Conservation (phyloP, 768 basidiomycete species). For the Sarcodon aspratus region DNA sequence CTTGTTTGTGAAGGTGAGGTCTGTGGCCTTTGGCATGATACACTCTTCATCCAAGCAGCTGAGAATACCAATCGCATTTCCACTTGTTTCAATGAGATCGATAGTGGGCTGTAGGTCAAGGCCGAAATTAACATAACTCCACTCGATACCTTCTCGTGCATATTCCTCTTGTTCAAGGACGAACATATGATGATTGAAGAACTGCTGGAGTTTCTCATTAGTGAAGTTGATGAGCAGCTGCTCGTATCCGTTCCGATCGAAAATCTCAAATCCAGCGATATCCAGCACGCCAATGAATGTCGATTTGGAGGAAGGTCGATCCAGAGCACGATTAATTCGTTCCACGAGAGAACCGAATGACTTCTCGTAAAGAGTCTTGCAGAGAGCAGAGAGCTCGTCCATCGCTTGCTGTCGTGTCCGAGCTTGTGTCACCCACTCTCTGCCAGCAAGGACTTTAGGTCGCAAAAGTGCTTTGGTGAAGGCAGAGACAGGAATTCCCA, state of each 20-base stretch:
- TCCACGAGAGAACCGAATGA: slow-evolving; percentile 92
- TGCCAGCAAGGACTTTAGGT: slow-evolving; percentile 85
- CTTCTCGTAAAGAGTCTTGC: slow-evolving; percentile 96
- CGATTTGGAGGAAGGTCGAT: slow-evolving; percentile 83
- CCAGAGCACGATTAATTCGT: slow-evolving; percentile 87
- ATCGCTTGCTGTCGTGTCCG: slow-evolving; percentile 85
- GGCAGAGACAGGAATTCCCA: slow-evolving; percentile 80
- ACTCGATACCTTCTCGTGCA: slow-evolving; percentile 88
- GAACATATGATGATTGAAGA: slow-evolving; percentile 99
- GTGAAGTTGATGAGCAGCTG: slow-evolving; percentile 98
- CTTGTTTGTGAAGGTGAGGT: slow-evolving; percentile 90
- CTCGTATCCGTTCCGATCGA: slow-evolving; percentile 90
- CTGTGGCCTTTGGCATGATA: slow-evolving; percentile 99
- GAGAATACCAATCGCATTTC: slow-evolving; percentile 72
- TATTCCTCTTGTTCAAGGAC: slow-evolving; percentile 99
- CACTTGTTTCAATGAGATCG: slow-evolving; percentile 83
- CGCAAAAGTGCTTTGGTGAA: slow-evolving; percentile 83
- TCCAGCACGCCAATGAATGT: slow-evolving; percentile 98
- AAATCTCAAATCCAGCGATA: slow-evolving; percentile 99
- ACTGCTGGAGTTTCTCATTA: slow-evolving; percentile 97
- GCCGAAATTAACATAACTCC: slow-evolving; percentile 98
- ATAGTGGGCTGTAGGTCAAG: slow-evolving; percentile 97
- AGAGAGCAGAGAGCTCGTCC: slow-evolving; percentile 83
- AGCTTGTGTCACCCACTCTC: slow-evolving; percentile 95
- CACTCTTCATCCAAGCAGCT: slow-evolving; percentile 95